Base-by-base conservation (phyloP, 208 protist genomes). In the Tritrichomonas foetus region DNA sequence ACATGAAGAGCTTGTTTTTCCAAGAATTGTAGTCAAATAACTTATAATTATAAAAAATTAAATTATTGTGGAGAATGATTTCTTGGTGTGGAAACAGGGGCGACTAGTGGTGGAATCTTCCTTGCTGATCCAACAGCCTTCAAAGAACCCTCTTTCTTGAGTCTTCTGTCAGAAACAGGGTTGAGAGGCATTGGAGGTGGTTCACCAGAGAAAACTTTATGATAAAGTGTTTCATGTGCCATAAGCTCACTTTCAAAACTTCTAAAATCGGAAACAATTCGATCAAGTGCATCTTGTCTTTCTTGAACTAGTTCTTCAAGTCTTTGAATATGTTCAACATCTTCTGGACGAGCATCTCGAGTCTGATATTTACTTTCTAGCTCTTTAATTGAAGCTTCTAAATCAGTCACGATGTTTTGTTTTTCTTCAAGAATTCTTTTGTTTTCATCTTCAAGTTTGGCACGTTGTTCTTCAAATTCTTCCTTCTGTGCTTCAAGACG, bases 261-360 rank as follows among this genome's bases (percentile, higher is more conserved):
- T 57, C 41, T 89, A 36, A 89, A 89, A n/a, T 89, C 47, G 0
- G 16, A 27, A 20, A 44, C 16, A 89, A 53, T 47, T 89, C 41
- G 53, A 13, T 44, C 78, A 5, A 89, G 20, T 9, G 47, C 13
- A n/a, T 89, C 78, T 61, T 25, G 20, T 53, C 78, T 53, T 57
- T 89, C 78, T 57, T 61, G 47, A 22, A 89, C 78, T 3, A 89
- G 33, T 89, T 89, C 78, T 89, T 89, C 78, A 3, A 89, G 11
- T 89, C 78, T 89, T 47, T 89, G 41, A 25, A 89, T 89, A 89
- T 89, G 47, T 57, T 89, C 47, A 13, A 57, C 33, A 16, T 89
- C 78, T 89, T 89, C 78, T 57, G 47, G 47, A 33, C 41, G 5
- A 39, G 47, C 47, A 33, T 89, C 78, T 89, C 41, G 44, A 27